A percentile compares a stretch with the other conserved stretches of the same genome.
phyloP scores from a whole-genome alignment of 345 rosid genomes.

The Draba incana region DNA sequence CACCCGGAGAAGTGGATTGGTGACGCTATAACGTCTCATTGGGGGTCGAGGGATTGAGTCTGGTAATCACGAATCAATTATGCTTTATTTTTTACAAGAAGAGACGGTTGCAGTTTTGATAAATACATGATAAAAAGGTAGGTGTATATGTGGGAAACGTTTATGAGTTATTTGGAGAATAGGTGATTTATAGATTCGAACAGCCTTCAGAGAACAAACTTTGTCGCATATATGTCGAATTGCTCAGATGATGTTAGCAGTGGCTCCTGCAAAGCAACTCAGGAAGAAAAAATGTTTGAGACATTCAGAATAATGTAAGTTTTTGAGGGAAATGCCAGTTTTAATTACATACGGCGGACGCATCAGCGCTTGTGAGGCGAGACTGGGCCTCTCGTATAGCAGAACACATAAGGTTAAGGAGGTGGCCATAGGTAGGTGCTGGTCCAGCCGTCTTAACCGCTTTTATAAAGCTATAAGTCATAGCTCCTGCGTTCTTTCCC shows the following conservation, averaged over 20 bases:
- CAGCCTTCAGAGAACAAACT: slow-evolving; percentile 48
- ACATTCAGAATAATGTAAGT: slow-evolving; percentile 6
- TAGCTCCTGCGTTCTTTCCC: slow-evolving; percentile 59
- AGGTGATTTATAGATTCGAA: not conserved
- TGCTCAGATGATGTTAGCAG: slow-evolving; percentile 60
- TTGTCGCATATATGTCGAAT: slow-evolving; percentile 59
- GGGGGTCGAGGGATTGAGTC: no score
- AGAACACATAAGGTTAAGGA: slow-evolving; percentile 58
- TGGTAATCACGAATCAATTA: not conserved
- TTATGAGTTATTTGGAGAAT: slow-evolving; percentile 19
- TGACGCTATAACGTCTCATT: no score
- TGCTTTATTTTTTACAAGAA: slow-evolving; percentile 18
- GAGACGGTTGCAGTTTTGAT: slow-evolving; percentile 15
- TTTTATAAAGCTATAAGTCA: slow-evolving; percentile 80
- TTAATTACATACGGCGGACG: slow-evolving; percentile 44
- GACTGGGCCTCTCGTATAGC: slow-evolving; percentile 53
- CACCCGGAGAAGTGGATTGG: no score
- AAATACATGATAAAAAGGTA: slow-evolving; percentile 22
- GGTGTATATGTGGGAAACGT: slow-evolving; percentile 18
- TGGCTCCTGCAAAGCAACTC: slow-evolving; percentile 60
- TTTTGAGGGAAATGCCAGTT: not conserved
- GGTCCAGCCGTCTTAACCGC: slow-evolving; percentile 64
- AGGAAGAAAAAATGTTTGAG: slow-evolving; percentile 3
- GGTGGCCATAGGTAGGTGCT: slow-evolving; percentile 58
- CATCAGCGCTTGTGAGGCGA: slow-evolving; percentile 37